A percentile compares a stretch with the other conserved stretches of the same genome.
These are phyloP conservation scores for Penicillium corylophilum DNA, from an alignment of 2,329 filamentous ascomycete genomes.

Conservation along the genomic window DNA sequence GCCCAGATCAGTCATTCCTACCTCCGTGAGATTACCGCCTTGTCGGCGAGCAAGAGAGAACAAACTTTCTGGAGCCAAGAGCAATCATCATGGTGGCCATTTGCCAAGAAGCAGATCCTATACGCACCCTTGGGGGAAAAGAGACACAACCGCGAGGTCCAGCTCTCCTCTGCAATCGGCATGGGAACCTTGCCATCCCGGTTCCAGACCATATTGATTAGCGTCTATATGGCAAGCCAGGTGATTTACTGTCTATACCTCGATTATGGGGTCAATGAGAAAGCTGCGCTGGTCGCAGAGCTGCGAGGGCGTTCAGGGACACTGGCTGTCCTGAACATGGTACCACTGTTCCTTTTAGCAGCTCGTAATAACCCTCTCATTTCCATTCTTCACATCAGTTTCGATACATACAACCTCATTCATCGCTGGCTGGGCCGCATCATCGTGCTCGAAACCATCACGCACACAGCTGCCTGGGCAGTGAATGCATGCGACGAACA, in stretches of 20 bases:
- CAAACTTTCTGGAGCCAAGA: slow-evolving; percentile 49
- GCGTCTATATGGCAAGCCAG: slow-evolving; percentile 69
- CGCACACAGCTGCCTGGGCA: slow-evolving; percentile 75
- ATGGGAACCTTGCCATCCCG: slow-evolving; percentile 78
- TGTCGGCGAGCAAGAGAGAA: slow-evolving; percentile 35
- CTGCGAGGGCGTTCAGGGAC: slow-evolving; percentile 82
- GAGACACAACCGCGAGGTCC: slow-evolving; percentile 73
- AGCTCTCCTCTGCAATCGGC: slow-evolving; percentile 65
- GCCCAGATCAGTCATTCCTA: slow-evolving; percentile 46
- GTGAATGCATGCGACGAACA: slow-evolving; percentile 60
- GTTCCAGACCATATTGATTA: slow-evolving; percentile 69
- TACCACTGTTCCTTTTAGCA: slow-evolving; percentile 84
- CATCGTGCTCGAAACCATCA: slow-evolving; percentile 66
- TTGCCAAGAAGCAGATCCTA: slow-evolving; percentile 48
- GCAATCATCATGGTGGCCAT: slow-evolving; percentile 41
- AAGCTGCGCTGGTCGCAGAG: slow-evolving; percentile 68
- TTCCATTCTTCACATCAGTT: slow-evolving; percentile 75
- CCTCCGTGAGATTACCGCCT: slow-evolving; percentile 45
- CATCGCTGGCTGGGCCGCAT: slow-evolving; percentile 82
- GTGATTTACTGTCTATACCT: slow-evolving; percentile 66
- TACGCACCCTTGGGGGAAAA: slow-evolving; percentile 69
- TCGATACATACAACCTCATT: slow-evolving; percentile 92
- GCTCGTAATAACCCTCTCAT: slow-evolving; percentile 94
- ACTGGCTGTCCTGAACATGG: slow-evolving; percentile 83
- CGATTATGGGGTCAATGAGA: slow-evolving; percentile 44